Evolutionary conservation across 768 basidiomycete species (phyloP), one percentile per base, ranked within the genome.

Genomic region (Royoungia palumana): DNA sequence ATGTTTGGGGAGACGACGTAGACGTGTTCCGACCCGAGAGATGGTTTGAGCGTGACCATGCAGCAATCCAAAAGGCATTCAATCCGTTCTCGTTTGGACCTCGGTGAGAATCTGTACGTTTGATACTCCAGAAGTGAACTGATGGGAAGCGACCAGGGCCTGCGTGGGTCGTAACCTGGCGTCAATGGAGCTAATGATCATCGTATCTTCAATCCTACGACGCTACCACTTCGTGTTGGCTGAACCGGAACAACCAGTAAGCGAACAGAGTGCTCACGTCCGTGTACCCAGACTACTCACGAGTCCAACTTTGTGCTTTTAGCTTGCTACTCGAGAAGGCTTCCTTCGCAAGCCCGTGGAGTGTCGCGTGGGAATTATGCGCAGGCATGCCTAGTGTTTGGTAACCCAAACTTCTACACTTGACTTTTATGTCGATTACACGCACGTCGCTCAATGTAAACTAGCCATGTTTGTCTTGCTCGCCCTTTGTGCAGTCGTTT

Each of bases 41-140:
- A 24, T 95, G 89, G 89, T 81, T 92, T 53, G 89, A 89, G 59
- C 69, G 75, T 38, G 81, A 88, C 60, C 67, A 76, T 53, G 75
- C 73, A 16, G 68, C 67, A 24, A 80, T 87, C 11, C 79, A 86
- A 58, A 82, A 78, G 64, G 76, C 83, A 0, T 94, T 93, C 65
- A 94, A 94, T 57, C 87, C 89, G 0, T 94, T 92, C 65, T 90
- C 87, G 1, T 79, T 79, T 51, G 91, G 91, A 3, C 92, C 92
- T 14, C 75, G 87, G 83, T 83, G 59, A 45, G 69, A 9, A 21
- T 36, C 34, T 24, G 12, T 19, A 2, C 30, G 12, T 35, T 25
- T 10, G 13, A 21, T 30, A 2, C 16, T 4, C 10, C 11, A 13
- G 44, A 22, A 12, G 39, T 28, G 48, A 53, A 40, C 37, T 47